Percentiles rank a stretch among this genome's conserved stretches.
Evolutionary conservation across 1,139 yeast genomes (phyloP).

Genomic region (Meyerozyma carpophila): DNA sequence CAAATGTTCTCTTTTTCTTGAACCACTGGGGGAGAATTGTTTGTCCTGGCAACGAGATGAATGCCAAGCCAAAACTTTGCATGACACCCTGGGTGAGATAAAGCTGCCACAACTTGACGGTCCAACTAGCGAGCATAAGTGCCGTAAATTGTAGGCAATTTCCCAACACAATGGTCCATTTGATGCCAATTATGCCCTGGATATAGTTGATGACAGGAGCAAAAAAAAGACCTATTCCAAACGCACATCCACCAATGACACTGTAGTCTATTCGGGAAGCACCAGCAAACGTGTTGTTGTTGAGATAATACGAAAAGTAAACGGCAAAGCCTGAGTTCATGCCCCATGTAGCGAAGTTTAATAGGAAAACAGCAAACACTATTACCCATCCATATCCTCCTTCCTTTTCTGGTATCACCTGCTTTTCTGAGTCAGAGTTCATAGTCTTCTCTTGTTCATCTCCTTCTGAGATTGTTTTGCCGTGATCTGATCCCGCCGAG

Average conservation of each 20-base stretch:
- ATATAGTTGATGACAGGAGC: conserved; percentile 37
- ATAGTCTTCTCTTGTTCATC: not conserved
- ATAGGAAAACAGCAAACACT: conserved; percentile 34
- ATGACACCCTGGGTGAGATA: conserved; percentile 49
- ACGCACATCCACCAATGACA: conserved; percentile 38
- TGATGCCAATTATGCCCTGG: conserved; percentile 37
- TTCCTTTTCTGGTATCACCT: conserved; percentile 16
- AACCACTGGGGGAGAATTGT: conserved; percentile 58
- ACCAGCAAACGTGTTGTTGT: conserved; percentile 28
- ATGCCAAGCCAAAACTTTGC: conserved; percentile 45
- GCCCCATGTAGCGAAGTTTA: conserved; percentile 48
- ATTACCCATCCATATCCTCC: conserved; percentile 49
- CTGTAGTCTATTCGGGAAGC: conserved; percentile 39
- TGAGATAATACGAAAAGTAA: conserved; percentile 42
- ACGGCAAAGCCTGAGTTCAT: conserved; percentile 51
- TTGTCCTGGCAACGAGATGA: conserved; percentile 39
- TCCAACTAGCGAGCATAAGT: conserved; percentile 49
- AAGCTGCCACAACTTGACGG: conserved; percentile 46
- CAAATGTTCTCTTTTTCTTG: conserved; percentile 48
- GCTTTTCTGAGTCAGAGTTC: not conserved
- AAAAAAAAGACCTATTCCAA: conserved; percentile 31
- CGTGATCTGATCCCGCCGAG: not conserved
- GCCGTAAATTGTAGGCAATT: conserved; percentile 46
- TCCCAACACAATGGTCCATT: conserved; percentile 33
- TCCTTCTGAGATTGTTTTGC: not conserved